These are phyloP conservation scores for Ulota crispa DNA, from an alignment of 225 moss, liverwort and hornwort genomes.

Conservation along the genomic window DNA sequence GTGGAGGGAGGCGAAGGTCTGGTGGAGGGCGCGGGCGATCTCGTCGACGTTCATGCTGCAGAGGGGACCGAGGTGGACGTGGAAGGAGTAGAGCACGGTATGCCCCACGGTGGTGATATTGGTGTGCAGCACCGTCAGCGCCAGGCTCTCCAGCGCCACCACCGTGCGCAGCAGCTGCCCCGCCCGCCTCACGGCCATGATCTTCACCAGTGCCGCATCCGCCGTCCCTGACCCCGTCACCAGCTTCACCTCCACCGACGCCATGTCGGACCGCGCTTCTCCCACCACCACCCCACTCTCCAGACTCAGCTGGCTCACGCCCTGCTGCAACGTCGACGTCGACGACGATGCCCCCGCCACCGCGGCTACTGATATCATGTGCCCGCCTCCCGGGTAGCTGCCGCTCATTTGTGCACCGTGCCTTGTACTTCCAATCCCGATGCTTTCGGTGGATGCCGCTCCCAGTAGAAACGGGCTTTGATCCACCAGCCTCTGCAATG, in stretches of 20 bases:
- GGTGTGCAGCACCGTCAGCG: slow-evolving; percentile 53
- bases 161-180: slow-evolving; percentile 60
- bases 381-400: not conserved
- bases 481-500: slow-evolving; percentile 24
- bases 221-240: slow-evolving; percentile 11
- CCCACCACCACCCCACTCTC: slow-evolving; percentile 16
- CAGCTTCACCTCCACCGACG: slow-evolving; percentile 61
- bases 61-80: slow-evolving; percentile 34
- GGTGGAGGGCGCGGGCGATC: slow-evolving; percentile 49
- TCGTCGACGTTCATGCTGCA: slow-evolving; percentile 36
- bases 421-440: not conserved
- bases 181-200: slow-evolving; percentile 41
- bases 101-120: slow-evolving; percentile 61
- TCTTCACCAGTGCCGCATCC: slow-evolving; percentile 45
- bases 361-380: not conserved
- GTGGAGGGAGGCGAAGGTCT: slow-evolving; percentile 43
- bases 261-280: slow-evolving; percentile 51
- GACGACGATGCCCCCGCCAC: not conserved
- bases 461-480: slow-evolving; percentile 21
- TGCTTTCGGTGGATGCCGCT: not conserved
- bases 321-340: not conserved
- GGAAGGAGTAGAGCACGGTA: slow-evolving; percentile 56
- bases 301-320: not conserved
- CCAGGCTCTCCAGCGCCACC: slow-evolving; percentile 56
- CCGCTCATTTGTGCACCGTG: not conserved